A percentile compares a stretch with the other conserved stretches of the same genome.
phyloP scores from a whole-genome alignment of 352 stramenopile genomes.

The Paralagenidium karlingii region DNA sequence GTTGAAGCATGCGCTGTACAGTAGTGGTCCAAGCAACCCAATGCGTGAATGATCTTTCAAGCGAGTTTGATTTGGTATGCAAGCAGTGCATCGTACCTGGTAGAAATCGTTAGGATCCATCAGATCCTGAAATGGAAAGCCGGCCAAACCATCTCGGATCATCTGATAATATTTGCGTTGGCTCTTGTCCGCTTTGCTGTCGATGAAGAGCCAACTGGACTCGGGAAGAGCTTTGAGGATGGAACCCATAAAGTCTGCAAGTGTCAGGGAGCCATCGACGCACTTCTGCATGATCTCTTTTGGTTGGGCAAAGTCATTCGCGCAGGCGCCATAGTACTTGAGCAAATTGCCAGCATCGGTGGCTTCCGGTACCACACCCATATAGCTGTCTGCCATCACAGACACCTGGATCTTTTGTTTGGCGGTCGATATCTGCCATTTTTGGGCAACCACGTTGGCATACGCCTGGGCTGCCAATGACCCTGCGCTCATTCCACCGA shows the following conservation, averaged over 20 bases:
- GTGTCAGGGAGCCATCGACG: slow-evolving; percentile 20
- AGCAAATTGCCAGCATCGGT: slow-evolving; percentile 32
- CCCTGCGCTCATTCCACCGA: slow-evolving; percentile 41
- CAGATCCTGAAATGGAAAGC: slow-evolving; percentile 34
- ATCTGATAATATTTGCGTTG: slow-evolving; percentile 62
- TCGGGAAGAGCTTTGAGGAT: slow-evolving; percentile 32
- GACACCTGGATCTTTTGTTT: slow-evolving; percentile 37
- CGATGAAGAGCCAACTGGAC: slow-evolving; percentile 48
- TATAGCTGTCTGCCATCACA: slow-evolving; percentile 50
- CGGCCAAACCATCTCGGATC: slow-evolving; percentile 28
- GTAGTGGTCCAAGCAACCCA: not conserved
- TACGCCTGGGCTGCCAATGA: slow-evolving; percentile 34
- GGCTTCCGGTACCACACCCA: slow-evolving; percentile 35
- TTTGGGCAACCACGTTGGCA: slow-evolving; percentile 26
- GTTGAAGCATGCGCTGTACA: slow-evolving; percentile 25
- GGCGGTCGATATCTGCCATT: slow-evolving; percentile 42
- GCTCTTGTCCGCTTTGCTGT: slow-evolving; percentile 42
- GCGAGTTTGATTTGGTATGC: slow-evolving; percentile 1
- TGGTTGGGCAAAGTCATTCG: slow-evolving; percentile 28
- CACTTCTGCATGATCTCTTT: slow-evolving; percentile 24
- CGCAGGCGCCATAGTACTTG: slow-evolving; percentile 44
- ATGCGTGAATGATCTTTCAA: too few species aligned
- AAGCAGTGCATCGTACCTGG: slow-evolving; percentile 13
- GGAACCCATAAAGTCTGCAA: slow-evolving; percentile 31
- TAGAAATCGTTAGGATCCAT: slow-evolving; percentile 46